Evolutionary conservation across 2,329 filamentous ascomycete genomes (phyloP).

Genomic region (Cordyceps cicadae): DNA sequence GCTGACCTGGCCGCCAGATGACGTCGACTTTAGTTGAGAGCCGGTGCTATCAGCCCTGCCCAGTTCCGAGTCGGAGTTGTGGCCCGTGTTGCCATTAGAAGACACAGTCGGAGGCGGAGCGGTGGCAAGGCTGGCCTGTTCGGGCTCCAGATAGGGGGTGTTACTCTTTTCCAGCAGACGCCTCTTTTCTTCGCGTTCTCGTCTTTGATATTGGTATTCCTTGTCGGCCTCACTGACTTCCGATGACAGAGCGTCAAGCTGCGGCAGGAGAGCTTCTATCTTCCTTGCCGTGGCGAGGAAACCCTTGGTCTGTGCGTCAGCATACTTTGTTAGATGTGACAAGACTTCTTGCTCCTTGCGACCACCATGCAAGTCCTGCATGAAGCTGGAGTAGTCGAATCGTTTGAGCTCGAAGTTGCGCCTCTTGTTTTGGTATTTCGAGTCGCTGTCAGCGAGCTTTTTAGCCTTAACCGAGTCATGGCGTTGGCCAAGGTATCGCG

Average conservation of each 20-base stretch:
- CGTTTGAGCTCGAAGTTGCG: constrained; percentile 94
- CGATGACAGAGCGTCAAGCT: constrained; percentile 76
- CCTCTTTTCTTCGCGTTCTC: constrained; percentile 93
- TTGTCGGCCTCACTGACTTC: constrained; percentile 94
- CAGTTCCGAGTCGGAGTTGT: constrained; percentile 59
- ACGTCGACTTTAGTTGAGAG: constrained; percentile 52
- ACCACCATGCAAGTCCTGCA: constrained; percentile 98
- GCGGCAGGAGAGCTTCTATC: constrained; percentile 77
- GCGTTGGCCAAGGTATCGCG: constrained; percentile 89
- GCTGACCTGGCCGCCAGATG: constrained; percentile 34
- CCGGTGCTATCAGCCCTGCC: constrained; percentile 66
- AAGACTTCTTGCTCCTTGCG: constrained; percentile 95
- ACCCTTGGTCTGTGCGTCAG: constrained; percentile 76
- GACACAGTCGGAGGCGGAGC: constrained; percentile 22
- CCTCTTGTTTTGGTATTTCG: constrained; percentile 90
- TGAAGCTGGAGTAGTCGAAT: constrained; percentile 97
- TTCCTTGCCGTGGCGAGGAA: constrained; percentile 80
- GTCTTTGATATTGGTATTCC: constrained; percentile 88
- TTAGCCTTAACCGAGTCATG: constrained; percentile 96
- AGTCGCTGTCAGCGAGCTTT: constrained; percentile 88
- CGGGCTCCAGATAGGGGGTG: constrained; percentile 61
- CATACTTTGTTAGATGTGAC: constrained; percentile 89
- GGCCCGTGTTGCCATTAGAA: constrained; percentile 38
- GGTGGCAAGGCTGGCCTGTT: constrained; percentile 40
- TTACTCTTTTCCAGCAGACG: constrained; percentile 83